Conservation (phyloP, 2,329 filamentous ascomycete species). For the Claviceps sorghi region DNA sequence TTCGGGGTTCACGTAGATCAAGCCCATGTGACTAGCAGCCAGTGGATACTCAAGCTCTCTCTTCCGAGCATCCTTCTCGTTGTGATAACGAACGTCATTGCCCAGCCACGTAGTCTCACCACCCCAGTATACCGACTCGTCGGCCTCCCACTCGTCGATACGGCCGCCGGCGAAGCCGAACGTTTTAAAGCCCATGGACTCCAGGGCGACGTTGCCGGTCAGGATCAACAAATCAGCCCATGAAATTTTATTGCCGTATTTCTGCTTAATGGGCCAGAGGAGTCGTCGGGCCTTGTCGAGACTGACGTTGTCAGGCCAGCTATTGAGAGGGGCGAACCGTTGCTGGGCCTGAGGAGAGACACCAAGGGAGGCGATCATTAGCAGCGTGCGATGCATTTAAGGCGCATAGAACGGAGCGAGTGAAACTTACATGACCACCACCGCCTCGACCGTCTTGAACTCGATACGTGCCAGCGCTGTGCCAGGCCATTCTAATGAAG, state of each 20-base stretch:
- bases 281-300: conserved; percentile 70
- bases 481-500: conserved; percentile 71
- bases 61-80: conserved; percentile 36
- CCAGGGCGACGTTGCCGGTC: conserved; percentile 61
- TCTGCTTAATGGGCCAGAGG: conserved; percentile 70
- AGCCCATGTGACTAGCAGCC: conserved; percentile 51
- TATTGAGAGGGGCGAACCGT: conserved; percentile 65
- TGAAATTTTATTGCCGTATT: conserved; percentile 71
- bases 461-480: conserved; percentile 66
- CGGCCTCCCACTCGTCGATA: conserved; percentile 58
- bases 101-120: conserved; percentile 60
- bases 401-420: too few species aligned
- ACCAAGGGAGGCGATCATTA: background rate
- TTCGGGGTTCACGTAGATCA: conserved; percentile 74
- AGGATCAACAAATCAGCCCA: conserved; percentile 63
- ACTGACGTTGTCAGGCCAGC: conserved; percentile 66
- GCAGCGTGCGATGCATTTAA: background rate
- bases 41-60: conserved; percentile 55
- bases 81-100: conserved; percentile 54
- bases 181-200: conserved; percentile 61
- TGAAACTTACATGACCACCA: conserved; percentile 36
- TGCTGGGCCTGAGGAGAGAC: conserved; percentile 44
- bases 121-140: conserved; percentile 67
- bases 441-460: conserved; percentile 62
- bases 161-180: conserved; percentile 63